Evolutionary conservation across 1,284 basidiomycete species (phyloP).

Genomic region (Fomitopsis schrenkii): DNA sequence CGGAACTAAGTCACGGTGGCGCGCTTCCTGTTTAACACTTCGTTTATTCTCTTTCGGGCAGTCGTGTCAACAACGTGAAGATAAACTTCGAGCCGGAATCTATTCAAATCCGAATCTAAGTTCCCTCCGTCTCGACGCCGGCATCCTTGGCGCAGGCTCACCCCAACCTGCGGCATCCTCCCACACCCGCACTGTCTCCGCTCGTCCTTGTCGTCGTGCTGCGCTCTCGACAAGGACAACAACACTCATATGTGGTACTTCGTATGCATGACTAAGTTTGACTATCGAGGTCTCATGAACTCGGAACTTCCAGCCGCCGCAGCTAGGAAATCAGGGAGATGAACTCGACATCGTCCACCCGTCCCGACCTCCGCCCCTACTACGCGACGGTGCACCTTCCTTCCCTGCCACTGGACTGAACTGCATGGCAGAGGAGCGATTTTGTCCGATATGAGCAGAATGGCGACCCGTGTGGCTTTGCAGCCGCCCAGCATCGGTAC

Average conservation of each 20-base stretch:
- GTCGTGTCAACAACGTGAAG: constrained; percentile 5
- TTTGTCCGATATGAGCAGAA: neutral
- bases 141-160: neutral
- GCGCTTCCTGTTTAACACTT: constrained; percentile 21
- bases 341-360: neutral
- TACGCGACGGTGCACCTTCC: constrained; percentile 1
- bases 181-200: neutral
- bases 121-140: neutral
- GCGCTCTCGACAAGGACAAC: neutral
- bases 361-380: neutral
- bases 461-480: neutral
- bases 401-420: neutral
- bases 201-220: too few species aligned
- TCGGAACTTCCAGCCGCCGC: neutral
- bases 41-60: constrained; percentile 31
- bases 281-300: neutral
- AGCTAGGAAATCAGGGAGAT: neutral
- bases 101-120: neutral
- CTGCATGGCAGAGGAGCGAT: constrained; percentile 7
- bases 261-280: too few species aligned
- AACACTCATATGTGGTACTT: neutral
- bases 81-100: constrained; percentile 11
- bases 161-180: neutral
- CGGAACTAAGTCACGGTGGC: constrained; percentile 12
- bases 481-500: neutral